These are phyloP conservation scores for Picochlorum sp. DNA, from an alignment of 139 green algal genomes.

Conservation along the genomic window DNA sequence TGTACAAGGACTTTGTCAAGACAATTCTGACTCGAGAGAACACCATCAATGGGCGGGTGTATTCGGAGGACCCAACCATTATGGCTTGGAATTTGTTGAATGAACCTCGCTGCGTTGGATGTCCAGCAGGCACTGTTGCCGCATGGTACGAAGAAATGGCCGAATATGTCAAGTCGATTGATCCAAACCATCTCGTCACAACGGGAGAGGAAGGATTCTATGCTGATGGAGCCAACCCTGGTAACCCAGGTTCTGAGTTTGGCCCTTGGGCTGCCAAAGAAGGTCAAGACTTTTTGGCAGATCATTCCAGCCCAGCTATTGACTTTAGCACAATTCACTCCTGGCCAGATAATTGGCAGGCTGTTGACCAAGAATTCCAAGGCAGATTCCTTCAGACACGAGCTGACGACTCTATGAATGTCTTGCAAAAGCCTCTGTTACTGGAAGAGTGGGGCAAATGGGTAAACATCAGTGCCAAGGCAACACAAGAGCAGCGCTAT, in stretches of 20 bases:
- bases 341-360: constrained; percentile 56
- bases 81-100: constrained; percentile 54
- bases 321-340: constrained; percentile 47
- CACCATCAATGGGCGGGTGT: constrained; percentile 36
- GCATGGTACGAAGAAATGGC: constrained; percentile 21
- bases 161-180: constrained; percentile 23
- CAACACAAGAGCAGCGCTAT: constrained; percentile 19
- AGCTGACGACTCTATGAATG: constrained; percentile 9
- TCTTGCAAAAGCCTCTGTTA: constrained; percentile 43
- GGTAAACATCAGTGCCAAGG: constrained; percentile 8
- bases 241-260: constrained; percentile 22
- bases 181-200: constrained; percentile 51
- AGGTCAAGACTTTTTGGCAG: constrained; percentile 40
- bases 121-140: constrained; percentile 19
- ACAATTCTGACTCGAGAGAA: constrained; percentile 29
- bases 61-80: constrained; percentile 40
- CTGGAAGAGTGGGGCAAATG: constrained; percentile 68
- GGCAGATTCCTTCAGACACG: constrained; percentile 35
- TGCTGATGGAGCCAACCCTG: constrained; percentile 14
- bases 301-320: constrained; percentile 31
- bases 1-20: constrained; percentile 16
- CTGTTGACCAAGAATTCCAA: constrained; percentile 18
- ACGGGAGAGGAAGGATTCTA: constrained; percentile 55
- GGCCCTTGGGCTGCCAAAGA: constrained; percentile 21
- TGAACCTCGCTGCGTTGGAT: constrained; percentile 4